Evolutionary conservation across 768 basidiomycete genomes (phyloP), one percentile per base, ranked within the genome.

Genomic region (Suillus alpinus): DNA sequence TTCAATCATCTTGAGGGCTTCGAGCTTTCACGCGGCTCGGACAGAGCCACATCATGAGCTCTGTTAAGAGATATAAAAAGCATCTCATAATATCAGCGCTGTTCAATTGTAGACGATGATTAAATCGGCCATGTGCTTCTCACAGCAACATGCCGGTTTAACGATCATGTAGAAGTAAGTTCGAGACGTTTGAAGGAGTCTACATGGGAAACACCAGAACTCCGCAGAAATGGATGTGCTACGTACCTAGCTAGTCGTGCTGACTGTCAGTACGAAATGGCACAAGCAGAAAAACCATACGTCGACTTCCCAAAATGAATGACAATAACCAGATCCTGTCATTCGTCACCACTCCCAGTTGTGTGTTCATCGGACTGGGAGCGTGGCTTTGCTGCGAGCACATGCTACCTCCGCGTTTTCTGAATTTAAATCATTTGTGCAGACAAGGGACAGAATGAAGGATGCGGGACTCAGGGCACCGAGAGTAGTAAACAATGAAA

Each of bases 341-440:
- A 16, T 36, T 36, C 8, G 65, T 59, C 3, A 26, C 26, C 26
- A 20, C 71, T 20, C 84, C 86, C 0, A 77, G 93, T 65, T 88
- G 86, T n/a, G n/a, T 66, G 76, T 69, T 4, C 90, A 92, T 68
- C 82, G 92, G 8, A 83, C 90, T 10, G 71, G 72, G 36, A 82
- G 79, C 51, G 83, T 86, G 3, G 81, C 81, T 2, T 95, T 88
- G 76, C 76, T 95, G 47, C 80, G 84, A 41, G 92, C 92, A 3
- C 93, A 95, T 72, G 87, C 89, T 3, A 88, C 87, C 10, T 74
- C 77, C 14, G 86, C 90, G 68, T 83, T 89, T 59, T 81, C 80
- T 7, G 89, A 93, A 71, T 81, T 95, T 61, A 86, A 83, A 70
- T 78, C 82, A 39, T 79, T 93, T 13, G 86, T 88, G 10, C 82